Conservation (phyloP, 2,329 filamentous ascomycete genomes). For the Neopestalotiopsis sp. region DNA sequence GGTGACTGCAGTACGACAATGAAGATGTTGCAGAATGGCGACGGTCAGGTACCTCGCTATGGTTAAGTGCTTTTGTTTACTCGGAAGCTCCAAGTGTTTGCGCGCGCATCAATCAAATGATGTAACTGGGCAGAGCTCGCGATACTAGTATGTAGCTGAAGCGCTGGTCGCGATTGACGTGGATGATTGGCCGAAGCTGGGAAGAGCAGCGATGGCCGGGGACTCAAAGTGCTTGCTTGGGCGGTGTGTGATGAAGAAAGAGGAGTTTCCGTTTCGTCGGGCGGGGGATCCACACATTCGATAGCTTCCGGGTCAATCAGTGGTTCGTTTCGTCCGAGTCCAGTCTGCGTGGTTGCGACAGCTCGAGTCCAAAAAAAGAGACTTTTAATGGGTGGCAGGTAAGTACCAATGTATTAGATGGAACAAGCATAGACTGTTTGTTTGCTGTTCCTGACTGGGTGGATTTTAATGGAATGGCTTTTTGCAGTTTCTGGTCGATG, state of each 20-base stretch:
- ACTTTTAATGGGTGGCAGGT: not conserved
- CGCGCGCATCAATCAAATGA: constrained; percentile 26
- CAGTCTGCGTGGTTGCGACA: not conserved
- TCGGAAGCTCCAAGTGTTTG: constrained; percentile 13
- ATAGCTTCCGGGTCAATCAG: not conserved
- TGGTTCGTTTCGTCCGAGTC: not conserved
- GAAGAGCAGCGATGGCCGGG: constrained; percentile 18
- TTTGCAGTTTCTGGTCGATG: constrained; percentile 4
- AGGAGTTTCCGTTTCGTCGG: constrained; percentile 1
- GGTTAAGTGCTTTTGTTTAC: constrained; percentile 27
- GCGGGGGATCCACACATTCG: not conserved
- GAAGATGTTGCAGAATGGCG: not conserved
- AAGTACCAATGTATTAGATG: not conserved
- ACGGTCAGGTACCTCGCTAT: not conserved
- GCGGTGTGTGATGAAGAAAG: constrained; percentile 9
- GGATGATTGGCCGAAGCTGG: constrained; percentile 35
- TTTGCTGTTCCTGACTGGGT: constrained; percentile 13
- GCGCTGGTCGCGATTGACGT: constrained; percentile 33
- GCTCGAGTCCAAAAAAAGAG: not conserved
- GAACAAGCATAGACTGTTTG: not conserved
- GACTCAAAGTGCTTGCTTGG: not conserved
- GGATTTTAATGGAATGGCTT: not conserved
- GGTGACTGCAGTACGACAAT: not conserved
- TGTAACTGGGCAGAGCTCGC: constrained; percentile 35
- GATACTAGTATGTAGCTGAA: constrained; percentile 11